phyloP scores from a whole-genome alignment of 192 early-diverging fungal species.

The Radiomyces spectabilis region DNA sequence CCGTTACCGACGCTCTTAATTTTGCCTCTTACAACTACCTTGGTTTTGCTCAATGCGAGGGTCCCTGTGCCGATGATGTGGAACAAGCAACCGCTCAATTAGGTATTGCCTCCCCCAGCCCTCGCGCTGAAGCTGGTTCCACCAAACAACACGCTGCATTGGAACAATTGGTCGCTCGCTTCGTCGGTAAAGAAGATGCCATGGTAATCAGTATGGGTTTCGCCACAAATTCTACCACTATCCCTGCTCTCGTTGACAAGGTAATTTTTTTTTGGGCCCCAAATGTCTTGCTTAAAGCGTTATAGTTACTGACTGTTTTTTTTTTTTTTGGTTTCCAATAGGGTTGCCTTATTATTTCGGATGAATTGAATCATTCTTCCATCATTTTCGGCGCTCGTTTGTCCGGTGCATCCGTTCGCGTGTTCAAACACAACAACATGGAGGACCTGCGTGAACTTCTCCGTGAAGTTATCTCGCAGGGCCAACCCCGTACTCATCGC shows the following conservation, averaged over 20 bases:
- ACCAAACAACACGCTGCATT: conserved; percentile 57
- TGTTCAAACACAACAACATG: conserved; percentile 83
- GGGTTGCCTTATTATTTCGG: conserved; percentile 79
- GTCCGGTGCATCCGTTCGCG: conserved; percentile 73
- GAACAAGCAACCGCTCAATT: conserved; percentile 53
- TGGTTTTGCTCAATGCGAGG: conserved; percentile 82
- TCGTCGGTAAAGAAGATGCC: conserved; percentile 76
- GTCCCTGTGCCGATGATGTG: conserved; percentile 83
- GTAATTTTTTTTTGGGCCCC: too few species aligned
- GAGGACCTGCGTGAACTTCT: conserved; percentile 62
- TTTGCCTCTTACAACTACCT: conserved; percentile 91
- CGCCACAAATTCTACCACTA: conserved; percentile 82
- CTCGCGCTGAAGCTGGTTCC: conserved; percentile 60
- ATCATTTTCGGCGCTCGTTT: conserved; percentile 81
- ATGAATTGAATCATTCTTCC: conserved; percentile 86
- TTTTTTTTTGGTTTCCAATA: conserved; percentile 5
- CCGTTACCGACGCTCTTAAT: conserved; percentile 64
- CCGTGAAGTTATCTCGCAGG: conserved; percentile 74
- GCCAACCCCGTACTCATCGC: conserved; percentile 85
- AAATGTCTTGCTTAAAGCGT: background rate
- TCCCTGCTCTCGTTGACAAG: conserved; percentile 71
- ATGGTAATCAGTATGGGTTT: conserved; percentile 87
- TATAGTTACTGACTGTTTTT: background rate
- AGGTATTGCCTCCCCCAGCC: conserved; percentile 54
- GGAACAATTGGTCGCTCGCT: conserved; percentile 70